Evolutionary conservation across 768 basidiomycete genomes (phyloP).

Genomic region (Hypholoma sublateritium): DNA sequence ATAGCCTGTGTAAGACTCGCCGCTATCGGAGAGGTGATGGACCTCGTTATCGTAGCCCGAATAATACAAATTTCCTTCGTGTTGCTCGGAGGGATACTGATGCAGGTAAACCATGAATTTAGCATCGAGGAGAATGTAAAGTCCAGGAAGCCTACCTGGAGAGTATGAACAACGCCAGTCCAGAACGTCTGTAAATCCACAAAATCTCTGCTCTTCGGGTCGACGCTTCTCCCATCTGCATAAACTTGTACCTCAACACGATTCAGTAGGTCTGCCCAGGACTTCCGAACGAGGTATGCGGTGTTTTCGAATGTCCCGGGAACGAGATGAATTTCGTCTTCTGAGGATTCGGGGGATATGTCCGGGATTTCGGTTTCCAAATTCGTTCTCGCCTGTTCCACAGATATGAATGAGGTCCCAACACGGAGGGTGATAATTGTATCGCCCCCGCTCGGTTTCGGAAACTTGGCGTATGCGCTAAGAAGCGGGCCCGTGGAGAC

Average conservation of each 20-base stretch:
- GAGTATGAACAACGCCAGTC: constrained; percentile 62
- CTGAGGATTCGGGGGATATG: neutral
- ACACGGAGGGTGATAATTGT: constrained; percentile 52
- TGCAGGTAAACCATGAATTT: constrained; percentile 1
- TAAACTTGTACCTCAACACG: constrained; percentile 51
- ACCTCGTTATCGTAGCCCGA: constrained; percentile 73
- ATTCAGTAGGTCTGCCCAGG: constrained; percentile 61
- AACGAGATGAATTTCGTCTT: constrained; percentile 5
- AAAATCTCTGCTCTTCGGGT: constrained; percentile 29
- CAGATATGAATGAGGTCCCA: constrained; percentile 74
- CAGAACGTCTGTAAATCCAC: constrained; percentile 50
- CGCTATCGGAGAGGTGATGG: constrained; percentile 41
- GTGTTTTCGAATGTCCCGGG: constrained; percentile 49
- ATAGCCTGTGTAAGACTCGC: constrained; percentile 77
- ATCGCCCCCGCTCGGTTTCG: constrained; percentile 15
- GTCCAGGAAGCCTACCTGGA: constrained; percentile 40
- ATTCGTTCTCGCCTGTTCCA: constrained; percentile 60
- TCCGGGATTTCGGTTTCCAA: constrained; percentile 37
- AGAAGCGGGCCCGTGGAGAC: constrained; percentile 43
- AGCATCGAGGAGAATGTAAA: neutral
- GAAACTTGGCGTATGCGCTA: constrained; percentile 53
- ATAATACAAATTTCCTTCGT: constrained; percentile 67
- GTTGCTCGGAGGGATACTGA: constrained; percentile 77
- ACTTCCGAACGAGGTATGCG: constrained; percentile 41
- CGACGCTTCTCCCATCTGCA: constrained; percentile 13